Base-by-base conservation (phyloP, 352 stramenopile genomes). In the Halophytophthora batemanensis region DNA sequence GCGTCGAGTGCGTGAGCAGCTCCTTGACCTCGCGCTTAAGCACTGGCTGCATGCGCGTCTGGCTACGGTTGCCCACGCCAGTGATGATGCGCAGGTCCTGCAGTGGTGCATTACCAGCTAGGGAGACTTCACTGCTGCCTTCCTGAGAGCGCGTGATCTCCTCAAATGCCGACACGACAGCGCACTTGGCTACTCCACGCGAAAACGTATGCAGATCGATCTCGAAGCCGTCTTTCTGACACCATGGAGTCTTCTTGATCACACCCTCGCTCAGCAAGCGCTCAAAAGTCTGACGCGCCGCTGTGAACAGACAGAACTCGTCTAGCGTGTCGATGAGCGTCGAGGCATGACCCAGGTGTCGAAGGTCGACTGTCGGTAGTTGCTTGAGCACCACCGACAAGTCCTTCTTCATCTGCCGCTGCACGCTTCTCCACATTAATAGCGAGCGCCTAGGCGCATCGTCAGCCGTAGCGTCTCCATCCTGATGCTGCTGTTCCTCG, bases 181-280 rank as follows among this genome's bases (percentile, higher is more conserved):
- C 80, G 34, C 73, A 85, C 57, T 88, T 90, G 12, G 75, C 80
- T 11, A 85, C 61, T 15, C 77, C 77, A 15, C 62, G 59, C 18
- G 75, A 87, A 40, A 88, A 86, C 5, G 67, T 75, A 65, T 90
- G 80, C 58, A 90, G 54, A 29, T 90, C 77, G 44, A 90, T 77
- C 43, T 83, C 67, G 59, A 70, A 90, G 3, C 75, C 73, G 22
- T 82, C 66, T 28, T 83, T 71, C 2, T 68, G 63, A 31, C 79
- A 52, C 74, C 74, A 88, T 21, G 64, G 49, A n/a, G 57, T 69
- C 28, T 76, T 65, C 11, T 61, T 34, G 38, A 87, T 61, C 12
- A 81, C 42, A 10, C 59, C 50, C 53, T 78, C 59, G n/a, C 71
- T 41, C 23, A 86, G 43, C 44, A 87, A 53, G 3, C 80, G 70